These are phyloP conservation scores for Sungouiozyma intestinalis DNA, from an alignment of 805 yeast genomes.

Conservation along the genomic window DNA sequence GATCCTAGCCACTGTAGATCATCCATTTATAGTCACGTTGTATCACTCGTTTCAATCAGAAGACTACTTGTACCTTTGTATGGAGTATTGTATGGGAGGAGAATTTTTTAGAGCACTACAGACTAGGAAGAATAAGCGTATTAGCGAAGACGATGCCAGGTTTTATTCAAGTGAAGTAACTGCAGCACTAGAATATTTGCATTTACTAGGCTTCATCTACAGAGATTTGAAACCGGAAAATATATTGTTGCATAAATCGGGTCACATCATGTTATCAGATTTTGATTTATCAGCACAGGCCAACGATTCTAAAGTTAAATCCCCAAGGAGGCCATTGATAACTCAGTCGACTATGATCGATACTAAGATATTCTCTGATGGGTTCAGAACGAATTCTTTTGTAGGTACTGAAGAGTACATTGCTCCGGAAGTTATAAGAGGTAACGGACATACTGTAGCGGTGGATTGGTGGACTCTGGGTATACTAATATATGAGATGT, in stretches of 20 bases:
- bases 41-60: slow-evolving; percentile 95
- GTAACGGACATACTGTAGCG: slow-evolving; percentile 94
- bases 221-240: slow-evolving; percentile 96
- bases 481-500: slow-evolving; percentile 84
- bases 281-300: slow-evolving; percentile 91
- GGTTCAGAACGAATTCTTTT: slow-evolving; percentile 93
- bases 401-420: slow-evolving; percentile 98
- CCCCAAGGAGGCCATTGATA: slow-evolving; percentile 38
- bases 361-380: slow-evolving; percentile 91
- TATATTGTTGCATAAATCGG: slow-evolving; percentile 86
- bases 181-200: slow-evolving; percentile 92
- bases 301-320: slow-evolving; percentile 45
- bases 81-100: slow-evolving; percentile 99
- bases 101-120: slow-evolving; percentile 95
- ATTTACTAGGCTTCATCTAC: slow-evolving; percentile 93
- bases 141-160: slow-evolving; percentile 77
- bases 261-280: slow-evolving; percentile 96
- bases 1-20: slow-evolving; percentile 87
- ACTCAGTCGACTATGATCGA: slow-evolving; percentile 42
- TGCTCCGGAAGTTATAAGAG: slow-evolving; percentile 96
- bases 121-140: slow-evolving; percentile 77
- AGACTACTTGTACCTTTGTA: slow-evolving; percentile 82
- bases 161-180: slow-evolving; percentile 96
- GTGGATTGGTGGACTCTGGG: slow-evolving; percentile 99
- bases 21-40: slow-evolving; percentile 92